These are phyloP conservation scores for Inga leiocalycina DNA, from an alignment of 306 rosid species.

Conservation along the genomic window DNA sequence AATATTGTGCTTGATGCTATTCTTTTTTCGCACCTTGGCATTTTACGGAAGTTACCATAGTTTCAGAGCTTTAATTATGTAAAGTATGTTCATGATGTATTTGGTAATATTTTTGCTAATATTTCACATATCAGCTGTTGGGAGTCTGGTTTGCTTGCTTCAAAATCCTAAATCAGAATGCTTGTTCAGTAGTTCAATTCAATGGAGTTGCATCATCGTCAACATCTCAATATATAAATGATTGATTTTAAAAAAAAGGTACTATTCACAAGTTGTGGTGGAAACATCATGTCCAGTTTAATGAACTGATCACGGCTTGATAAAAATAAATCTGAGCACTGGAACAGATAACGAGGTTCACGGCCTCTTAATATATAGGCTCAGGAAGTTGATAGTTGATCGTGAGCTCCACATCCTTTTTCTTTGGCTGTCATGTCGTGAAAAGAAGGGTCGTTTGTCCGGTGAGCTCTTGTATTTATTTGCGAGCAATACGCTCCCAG, in stretches of 20 bases:
- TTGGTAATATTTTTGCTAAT: conserved; percentile 14
- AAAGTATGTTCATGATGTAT: conserved; percentile 15
- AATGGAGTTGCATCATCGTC: background rate
- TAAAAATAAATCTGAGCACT: background rate
- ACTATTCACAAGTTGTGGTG: background rate
- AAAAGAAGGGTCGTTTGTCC: background rate
- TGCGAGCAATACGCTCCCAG: too few relatives aligned
- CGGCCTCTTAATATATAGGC: background rate
- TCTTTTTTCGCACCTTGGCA: conserved; percentile 3
- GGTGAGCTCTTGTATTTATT: too few relatives aligned
- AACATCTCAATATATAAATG: background rate
- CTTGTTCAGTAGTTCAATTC: background rate
- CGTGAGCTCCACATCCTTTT: background rate
- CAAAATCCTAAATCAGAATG: conserved; percentile 18
- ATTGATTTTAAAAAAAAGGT: too few relatives aligned
- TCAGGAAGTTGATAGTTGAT: background rate
- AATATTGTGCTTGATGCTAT: conserved; percentile 25
- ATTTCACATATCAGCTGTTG: background rate
- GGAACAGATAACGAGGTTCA: background rate
- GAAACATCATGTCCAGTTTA: background rate
- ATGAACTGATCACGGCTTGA: background rate
- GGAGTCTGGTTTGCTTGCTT: conserved; percentile 1
- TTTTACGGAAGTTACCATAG: conserved; percentile 15
- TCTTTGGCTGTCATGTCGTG: too few relatives aligned
- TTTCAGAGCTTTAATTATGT: conserved; percentile 25